phyloP scores from a whole-genome alignment of 2,329 filamentous ascomycete species.

The Fonsecaea nubica region DNA sequence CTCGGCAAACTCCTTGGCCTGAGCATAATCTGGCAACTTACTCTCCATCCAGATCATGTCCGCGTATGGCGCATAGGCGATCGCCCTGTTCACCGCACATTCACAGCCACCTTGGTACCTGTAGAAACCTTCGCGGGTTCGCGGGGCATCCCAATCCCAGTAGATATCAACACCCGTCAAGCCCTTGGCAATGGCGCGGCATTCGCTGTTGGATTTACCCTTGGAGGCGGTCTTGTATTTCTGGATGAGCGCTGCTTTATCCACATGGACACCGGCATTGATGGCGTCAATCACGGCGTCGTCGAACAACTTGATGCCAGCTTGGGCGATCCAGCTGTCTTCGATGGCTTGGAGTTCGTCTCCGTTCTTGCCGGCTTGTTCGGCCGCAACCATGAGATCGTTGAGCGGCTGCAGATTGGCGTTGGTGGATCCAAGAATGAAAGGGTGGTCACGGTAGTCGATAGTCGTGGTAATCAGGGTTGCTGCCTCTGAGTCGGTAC shows the following conservation, averaged over 20 bases:
- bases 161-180: constrained; percentile 80
- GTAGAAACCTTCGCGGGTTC: constrained; percentile 95
- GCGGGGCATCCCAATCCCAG: constrained; percentile 94
- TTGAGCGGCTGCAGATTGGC: constrained; percentile 80
- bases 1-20: constrained; percentile 90
- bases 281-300: constrained; percentile 87
- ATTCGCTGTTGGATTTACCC: constrained; percentile 86
- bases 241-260: constrained; percentile 72
- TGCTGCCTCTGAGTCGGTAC: constrained; percentile 96
- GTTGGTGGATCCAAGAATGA: constrained; percentile 91
- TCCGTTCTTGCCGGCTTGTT: constrained; percentile 80
- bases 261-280: constrained; percentile 67
- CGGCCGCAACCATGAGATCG: constrained; percentile 88
- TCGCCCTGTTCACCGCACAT: constrained; percentile 86
- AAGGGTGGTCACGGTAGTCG: constrained; percentile 91
- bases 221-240: constrained; percentile 72
- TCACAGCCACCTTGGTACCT: constrained; percentile 88
- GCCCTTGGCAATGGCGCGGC: constrained; percentile 76
- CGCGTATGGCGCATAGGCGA: constrained; percentile 90
- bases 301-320: constrained; percentile 84
- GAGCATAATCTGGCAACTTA: constrained; percentile 88
- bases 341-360: constrained; percentile 86
- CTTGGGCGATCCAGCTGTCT: constrained; percentile 81
- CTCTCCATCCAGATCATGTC: constrained; percentile 99
- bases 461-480: constrained; percentile 97